A percentile compares a stretch with the other conserved stretches of the same genome.
These are phyloP conservation scores for Myrica gale DNA, from an alignment of 306 rosid genomes.

Conservation along the genomic window DNA sequence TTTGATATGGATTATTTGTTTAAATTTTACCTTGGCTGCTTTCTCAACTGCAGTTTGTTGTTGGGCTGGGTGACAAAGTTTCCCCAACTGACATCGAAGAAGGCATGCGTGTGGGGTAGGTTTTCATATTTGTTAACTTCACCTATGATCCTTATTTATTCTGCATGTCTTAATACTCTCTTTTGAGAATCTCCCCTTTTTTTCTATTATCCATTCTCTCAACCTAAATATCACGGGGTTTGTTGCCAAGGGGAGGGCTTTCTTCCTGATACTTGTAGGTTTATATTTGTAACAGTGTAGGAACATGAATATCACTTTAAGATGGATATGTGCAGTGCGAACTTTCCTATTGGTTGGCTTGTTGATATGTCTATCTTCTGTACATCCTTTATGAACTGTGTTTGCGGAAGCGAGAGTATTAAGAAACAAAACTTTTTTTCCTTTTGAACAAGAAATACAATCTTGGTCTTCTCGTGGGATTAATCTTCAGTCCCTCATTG, in stretches of 20 bases:
- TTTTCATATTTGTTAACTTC: slow-evolving; percentile 13
- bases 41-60: slow-evolving; percentile 75
- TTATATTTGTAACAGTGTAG: background rate
- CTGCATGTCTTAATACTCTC: background rate
- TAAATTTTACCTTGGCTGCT: slow-evolving; percentile 3
- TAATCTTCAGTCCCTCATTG: slow-evolving; percentile 34
- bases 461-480: slow-evolving; percentile 14
- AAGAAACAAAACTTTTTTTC: background rate
- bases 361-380: background rate
- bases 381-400: background rate
- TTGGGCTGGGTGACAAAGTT: slow-evolving; percentile 97
- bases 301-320: background rate
- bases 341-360: background rate
- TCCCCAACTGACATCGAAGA: slow-evolving; percentile 99
- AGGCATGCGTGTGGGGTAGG: slow-evolving; percentile 99
- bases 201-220: background rate
- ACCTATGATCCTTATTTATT: background rate
- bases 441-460: background rate
- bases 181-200: background rate
- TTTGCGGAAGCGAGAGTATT: background rate
- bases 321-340: background rate
- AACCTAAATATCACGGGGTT: background rate
- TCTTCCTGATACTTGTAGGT: background rate
- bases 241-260: background rate
- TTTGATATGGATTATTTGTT: background rate